Conservation (phyloP, 1,284 basidiomycete genomes). For the Schizopora paradoxa region DNA sequence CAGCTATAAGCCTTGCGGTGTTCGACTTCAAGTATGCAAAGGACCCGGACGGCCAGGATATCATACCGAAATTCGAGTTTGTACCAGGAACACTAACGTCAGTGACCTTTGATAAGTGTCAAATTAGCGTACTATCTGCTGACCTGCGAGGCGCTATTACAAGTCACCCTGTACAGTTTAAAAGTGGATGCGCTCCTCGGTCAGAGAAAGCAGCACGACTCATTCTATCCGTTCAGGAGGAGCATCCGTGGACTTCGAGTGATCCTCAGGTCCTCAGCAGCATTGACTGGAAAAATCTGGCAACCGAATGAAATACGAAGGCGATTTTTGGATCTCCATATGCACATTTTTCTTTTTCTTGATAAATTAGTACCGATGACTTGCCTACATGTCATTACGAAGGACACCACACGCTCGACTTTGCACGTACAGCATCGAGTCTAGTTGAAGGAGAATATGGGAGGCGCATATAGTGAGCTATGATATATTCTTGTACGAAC, state of each 20-base stretch:
- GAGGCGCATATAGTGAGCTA: no score
- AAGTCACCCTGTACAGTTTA: constrained; percentile 11
- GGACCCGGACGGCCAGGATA: neutral
- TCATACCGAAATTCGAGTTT: neutral
- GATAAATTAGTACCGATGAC: no score
- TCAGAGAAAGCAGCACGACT: constrained; percentile 14
- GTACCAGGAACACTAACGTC: constrained; percentile 14
- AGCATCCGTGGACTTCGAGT: constrained; percentile 11
- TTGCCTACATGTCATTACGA: no score
- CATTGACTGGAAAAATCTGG: constrained; percentile 9
- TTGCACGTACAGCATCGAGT: no score
- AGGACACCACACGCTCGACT: no score
- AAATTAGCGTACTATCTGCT: neutral
- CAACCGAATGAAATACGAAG: no score
- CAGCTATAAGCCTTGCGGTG: constrained; percentile 12
- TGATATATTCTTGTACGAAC: no score
- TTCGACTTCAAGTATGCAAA: constrained; percentile 4
- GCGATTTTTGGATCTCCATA: no score
- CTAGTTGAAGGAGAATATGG: no score
- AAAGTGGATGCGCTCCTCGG: constrained; percentile 16
- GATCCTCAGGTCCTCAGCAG: constrained; percentile 11
- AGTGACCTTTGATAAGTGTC: neutral
- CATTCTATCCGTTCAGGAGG: constrained; percentile 8
- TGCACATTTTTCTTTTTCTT: no score
- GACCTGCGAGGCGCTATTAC: neutral